These are phyloP conservation scores for Colletotrichum sp. DNA, from an alignment of 2,329 filamentous ascomycete genomes.

Conservation along the genomic window DNA sequence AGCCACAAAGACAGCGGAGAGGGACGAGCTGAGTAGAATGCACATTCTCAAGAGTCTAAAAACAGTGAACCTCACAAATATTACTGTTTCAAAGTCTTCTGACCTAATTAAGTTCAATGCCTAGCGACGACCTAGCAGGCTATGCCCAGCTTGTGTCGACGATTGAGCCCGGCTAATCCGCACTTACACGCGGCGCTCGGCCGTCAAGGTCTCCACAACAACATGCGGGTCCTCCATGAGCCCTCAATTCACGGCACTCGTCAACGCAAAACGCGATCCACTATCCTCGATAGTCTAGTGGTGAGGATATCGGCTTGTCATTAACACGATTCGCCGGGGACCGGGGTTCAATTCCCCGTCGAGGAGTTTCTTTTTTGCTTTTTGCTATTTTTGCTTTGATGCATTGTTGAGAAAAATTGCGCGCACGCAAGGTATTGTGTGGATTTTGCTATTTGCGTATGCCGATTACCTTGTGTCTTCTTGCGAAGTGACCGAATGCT, in stretches of 20 bases:
- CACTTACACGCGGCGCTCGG: not conserved
- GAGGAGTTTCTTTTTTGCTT: not conserved
- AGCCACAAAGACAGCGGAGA: not conserved
- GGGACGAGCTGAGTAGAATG: rapidly evolving
- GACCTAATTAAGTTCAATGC: rapidly evolving
- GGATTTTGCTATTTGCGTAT: not conserved
- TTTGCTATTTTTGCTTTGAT: not conserved
- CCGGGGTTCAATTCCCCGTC: not conserved
- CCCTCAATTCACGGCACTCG: rapidly evolving
- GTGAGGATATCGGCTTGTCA: not conserved
- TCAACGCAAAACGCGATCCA: not conserved
- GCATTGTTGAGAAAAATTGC: not conserved
- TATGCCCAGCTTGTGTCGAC: not conserved
- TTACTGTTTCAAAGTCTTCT: not conserved
- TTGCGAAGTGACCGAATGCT: no score
- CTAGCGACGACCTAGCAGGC: rapidly evolving
- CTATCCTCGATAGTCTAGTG: not conserved
- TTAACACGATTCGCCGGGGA: not conserved
- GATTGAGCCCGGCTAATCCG: not conserved
- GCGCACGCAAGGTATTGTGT: rapidly evolving
- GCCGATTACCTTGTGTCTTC: no score
- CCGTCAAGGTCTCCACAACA: not conserved
- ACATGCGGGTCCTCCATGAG: not conserved
- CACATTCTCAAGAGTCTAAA: not conserved
- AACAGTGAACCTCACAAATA: rapidly evolving